Evolutionary conservation across 2,329 filamentous ascomycete genomes (phyloP).

Genomic region (Thielaviopsis populi): DNA sequence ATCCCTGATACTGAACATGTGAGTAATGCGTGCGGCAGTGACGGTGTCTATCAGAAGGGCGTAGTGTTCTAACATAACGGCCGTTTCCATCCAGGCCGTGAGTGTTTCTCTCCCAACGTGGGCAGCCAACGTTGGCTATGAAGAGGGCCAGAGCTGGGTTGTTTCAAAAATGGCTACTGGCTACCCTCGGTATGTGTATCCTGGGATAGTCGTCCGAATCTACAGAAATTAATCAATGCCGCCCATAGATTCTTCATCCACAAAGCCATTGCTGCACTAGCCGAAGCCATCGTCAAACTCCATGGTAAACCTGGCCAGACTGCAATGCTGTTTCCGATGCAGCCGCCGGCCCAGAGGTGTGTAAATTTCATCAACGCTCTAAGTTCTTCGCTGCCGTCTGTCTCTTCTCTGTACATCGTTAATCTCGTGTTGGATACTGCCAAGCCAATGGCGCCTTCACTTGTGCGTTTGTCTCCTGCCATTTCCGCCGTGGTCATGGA

Average conservation of each 20-base stretch:
- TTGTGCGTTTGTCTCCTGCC: conserved; percentile 41
- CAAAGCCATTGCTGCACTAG: conserved; percentile 61
- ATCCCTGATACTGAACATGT: conserved; percentile 72
- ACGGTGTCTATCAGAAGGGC: not conserved
- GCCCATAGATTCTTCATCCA: conserved; percentile 79
- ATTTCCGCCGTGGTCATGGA: conserved; percentile 60
- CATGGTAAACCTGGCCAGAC: conserved; percentile 48
- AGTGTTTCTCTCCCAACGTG: conserved; percentile 94
- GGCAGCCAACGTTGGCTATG: conserved; percentile 80
- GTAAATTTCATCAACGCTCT: conserved; percentile 49
- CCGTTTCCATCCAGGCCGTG: conserved; percentile 49
- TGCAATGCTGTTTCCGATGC: conserved; percentile 73
- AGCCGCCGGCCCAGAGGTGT: conserved; percentile 55
- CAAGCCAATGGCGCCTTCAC: conserved; percentile 34
- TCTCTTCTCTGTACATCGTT: conserved; percentile 34
- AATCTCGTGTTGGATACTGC: conserved; percentile 48
- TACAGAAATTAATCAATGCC: conserved; percentile 14
- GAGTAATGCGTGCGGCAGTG: conserved; percentile 25
- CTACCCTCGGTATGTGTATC: conserved; percentile 55
- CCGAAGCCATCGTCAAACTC: conserved; percentile 47
- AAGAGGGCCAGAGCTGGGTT: conserved; percentile 85
- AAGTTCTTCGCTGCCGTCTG: conserved; percentile 33
- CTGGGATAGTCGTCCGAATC: not conserved
- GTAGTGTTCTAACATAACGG: not conserved
- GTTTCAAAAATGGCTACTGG: conserved; percentile 70